Evolutionary conservation across 805 yeast genomes (phyloP).

Genomic region (Metschnikowia shivogae): DNA sequence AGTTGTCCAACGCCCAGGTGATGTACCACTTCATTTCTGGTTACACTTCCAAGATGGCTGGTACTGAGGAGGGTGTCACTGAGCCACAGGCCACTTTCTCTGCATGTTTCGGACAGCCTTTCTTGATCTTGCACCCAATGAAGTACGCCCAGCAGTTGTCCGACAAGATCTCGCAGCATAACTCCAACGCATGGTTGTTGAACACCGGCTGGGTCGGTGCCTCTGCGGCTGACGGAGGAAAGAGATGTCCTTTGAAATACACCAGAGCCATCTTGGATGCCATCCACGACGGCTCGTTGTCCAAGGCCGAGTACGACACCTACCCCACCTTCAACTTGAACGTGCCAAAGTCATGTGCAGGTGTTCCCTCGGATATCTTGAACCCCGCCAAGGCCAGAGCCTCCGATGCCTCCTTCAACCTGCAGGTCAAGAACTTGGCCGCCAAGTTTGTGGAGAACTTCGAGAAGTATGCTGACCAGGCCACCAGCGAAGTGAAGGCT

Average conservation of each 20-base stretch:
- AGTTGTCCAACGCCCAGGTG: conserved; percentile 89
- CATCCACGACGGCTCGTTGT: conserved; percentile 86
- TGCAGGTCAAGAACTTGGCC: conserved; percentile 58
- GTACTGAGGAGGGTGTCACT: conserved; percentile 97
- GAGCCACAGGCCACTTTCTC: conserved; percentile 98
- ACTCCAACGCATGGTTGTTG: conserved; percentile 91
- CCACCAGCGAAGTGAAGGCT: conserved; percentile 81
- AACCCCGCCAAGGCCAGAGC: conserved; percentile 73
- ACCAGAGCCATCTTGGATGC: conserved; percentile 95
- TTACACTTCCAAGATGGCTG: conserved; percentile 99
- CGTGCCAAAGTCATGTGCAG: conserved; percentile 76
- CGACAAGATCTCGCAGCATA: conserved; percentile 84
- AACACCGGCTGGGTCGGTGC: conserved; percentile 99
- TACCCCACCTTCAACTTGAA: conserved; percentile 84
- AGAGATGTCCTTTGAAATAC: conserved; percentile 95
- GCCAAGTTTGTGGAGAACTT: conserved; percentile 81
- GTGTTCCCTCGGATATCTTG: conserved; percentile 79
- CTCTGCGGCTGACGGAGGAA: conserved; percentile 88
- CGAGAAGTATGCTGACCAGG: conserved; percentile 73
- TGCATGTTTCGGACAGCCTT: conserved; percentile 99
- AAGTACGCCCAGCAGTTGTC: conserved; percentile 94
- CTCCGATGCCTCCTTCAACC: conserved; percentile 36
- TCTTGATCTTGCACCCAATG: conserved; percentile 97
- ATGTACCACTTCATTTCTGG: conserved; percentile 99
- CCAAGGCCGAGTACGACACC: conserved; percentile 73